Evolutionary conservation across 2,329 filamentous ascomycete species (phyloP).

Genomic region (Apiospora pterosperma): DNA sequence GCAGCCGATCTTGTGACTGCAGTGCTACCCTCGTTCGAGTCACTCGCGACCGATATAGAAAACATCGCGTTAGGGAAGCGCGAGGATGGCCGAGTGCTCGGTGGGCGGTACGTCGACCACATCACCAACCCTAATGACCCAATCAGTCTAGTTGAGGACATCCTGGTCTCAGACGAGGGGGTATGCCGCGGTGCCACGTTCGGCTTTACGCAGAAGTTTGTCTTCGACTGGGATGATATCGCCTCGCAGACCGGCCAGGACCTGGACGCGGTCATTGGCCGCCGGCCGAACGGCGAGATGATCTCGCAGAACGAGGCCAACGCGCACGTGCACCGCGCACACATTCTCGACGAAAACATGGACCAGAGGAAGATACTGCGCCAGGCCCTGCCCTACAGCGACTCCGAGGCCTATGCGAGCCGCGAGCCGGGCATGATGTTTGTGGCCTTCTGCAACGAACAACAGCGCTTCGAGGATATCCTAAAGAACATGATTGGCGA

Average conservation of each 20-base stretch:
- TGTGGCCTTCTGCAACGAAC: no score
- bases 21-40: no score
- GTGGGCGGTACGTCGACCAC: constrained; percentile 8
- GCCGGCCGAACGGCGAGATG: constrained; percentile 7
- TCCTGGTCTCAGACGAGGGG: not conserved
- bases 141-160: constrained; percentile 9
- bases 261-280: constrained; percentile 8
- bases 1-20: no score
- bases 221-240: constrained; percentile 8
- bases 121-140: constrained; percentile 12
- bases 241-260: not conserved
- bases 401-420: not conserved
- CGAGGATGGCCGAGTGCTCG: no score
- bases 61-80: no score
- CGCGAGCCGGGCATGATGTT: no score
- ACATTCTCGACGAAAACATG: constrained; percentile 5
- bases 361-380: constrained; percentile 9
- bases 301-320: constrained; percentile 7
- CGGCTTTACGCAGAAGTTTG: constrained; percentile 10
- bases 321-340: constrained; percentile 6
- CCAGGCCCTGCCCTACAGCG: constrained; percentile 7
- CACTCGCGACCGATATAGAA: no score
- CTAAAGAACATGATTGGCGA: no score
- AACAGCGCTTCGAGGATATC: no score
- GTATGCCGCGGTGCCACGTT: constrained; percentile 6